Conservation (phyloP, 2,329 filamentous ascomycete species). For the Cercospora zeina region DNA sequence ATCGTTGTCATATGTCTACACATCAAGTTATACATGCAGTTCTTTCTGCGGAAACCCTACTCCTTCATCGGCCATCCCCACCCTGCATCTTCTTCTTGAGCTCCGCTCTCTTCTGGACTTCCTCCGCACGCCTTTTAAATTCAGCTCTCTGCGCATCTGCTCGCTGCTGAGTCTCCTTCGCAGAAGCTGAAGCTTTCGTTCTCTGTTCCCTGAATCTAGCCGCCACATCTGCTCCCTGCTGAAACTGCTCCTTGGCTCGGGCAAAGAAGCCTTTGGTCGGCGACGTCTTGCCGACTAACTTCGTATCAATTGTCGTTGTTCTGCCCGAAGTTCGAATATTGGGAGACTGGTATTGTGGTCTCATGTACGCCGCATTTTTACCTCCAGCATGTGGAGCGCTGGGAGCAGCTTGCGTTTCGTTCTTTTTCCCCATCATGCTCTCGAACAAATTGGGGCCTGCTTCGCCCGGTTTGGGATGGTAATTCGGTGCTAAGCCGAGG, state of each 20-base stretch:
- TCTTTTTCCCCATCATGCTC: background rate
- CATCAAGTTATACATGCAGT: background rate
- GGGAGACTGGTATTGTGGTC: conserved; percentile 26
- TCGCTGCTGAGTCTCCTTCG: conserved; percentile 27
- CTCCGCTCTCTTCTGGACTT: conserved; percentile 33
- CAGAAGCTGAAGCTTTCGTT: conserved; percentile 18
- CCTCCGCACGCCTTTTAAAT: conserved; percentile 31
- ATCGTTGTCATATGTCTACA: background rate
- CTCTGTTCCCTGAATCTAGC: conserved; percentile 4
- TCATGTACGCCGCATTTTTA: conserved; percentile 29
- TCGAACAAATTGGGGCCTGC: background rate
- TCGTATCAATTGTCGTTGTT: conserved; percentile 25
- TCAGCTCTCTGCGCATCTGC: conserved; percentile 34
- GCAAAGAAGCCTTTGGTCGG: conserved; percentile 20
- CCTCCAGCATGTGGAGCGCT: conserved; percentile 6
- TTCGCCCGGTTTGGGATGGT: conserved; percentile 29
- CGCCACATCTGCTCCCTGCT: background rate
- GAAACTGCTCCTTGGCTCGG: conserved; percentile 11
- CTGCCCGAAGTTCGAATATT: conserved; percentile 16
- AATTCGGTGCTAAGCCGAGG: conserved; percentile 45
- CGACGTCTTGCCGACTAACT: conserved; percentile 19
- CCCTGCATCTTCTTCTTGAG: too few relatives aligned
- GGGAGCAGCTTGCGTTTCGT: background rate
- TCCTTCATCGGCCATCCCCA: background rate
- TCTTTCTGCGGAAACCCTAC: background rate